Conservation (phyloP, 1,284 basidiomycete species). For the Boletus semigastroideus region DNA sequence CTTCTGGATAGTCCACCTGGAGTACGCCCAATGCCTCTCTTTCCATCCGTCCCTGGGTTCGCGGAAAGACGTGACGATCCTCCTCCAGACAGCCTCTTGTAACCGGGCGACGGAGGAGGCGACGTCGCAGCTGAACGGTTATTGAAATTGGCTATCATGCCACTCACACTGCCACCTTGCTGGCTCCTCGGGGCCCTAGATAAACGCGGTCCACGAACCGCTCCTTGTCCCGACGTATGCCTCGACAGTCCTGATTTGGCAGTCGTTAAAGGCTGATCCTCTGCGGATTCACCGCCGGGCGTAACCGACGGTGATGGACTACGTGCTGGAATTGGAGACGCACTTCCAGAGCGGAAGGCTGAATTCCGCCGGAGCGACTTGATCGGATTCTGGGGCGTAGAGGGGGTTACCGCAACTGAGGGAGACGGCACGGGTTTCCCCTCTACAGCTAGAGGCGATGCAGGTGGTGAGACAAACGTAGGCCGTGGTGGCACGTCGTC, state of each 20-base stretch:
- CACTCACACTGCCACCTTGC: constrained; percentile 48
- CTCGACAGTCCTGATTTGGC: constrained; percentile 39
- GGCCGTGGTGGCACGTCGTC: constrained; percentile 34
- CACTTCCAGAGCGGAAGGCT: constrained; percentile 30
- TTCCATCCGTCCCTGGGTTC: constrained; percentile 28
- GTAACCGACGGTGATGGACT: constrained; percentile 44
- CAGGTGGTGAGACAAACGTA: constrained; percentile 29
- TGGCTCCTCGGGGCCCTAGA: constrained; percentile 45
- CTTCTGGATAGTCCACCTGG: constrained; percentile 63
- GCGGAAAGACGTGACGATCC: constrained; percentile 34
- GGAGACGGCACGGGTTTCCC: constrained; percentile 30
- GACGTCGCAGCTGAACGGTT: constrained; percentile 41
- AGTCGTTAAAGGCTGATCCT: constrained; percentile 34
- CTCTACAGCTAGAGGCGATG: constrained; percentile 34
- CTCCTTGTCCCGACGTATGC: constrained; percentile 45
- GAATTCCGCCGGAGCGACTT: constrained; percentile 32
- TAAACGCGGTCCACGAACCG: constrained; percentile 53
- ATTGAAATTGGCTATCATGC: constrained; percentile 57
- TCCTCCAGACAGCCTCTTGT: constrained; percentile 48
- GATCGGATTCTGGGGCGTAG: constrained; percentile 45
- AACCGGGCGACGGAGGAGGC: constrained; percentile 38
- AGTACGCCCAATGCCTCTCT: constrained; percentile 42
- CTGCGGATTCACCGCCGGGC: constrained; percentile 31
- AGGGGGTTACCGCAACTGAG: constrained; percentile 44
- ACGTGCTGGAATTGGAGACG: constrained; percentile 36